Conservation (phyloP, 164 flowering plant species). For the Chloranthus sessilifolius region DNA sequence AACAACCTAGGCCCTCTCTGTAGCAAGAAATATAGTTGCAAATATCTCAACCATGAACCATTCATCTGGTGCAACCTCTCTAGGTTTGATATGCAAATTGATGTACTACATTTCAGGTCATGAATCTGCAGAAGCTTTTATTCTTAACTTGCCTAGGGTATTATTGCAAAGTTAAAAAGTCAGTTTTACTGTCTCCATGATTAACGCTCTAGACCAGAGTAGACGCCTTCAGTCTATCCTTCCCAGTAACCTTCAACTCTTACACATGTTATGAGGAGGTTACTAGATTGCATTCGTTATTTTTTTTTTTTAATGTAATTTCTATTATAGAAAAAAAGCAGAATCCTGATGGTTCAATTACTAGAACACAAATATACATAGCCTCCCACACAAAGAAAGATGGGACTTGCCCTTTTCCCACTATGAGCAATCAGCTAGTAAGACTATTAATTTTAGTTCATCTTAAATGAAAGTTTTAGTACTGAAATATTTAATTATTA, state of each 20-base stretch:
- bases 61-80: slow-evolving; percentile 33
- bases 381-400: too few species aligned
- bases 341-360: too few species aligned
- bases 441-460: too few species aligned
- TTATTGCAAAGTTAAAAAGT: slow-evolving; percentile 59
- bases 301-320: slow-evolving; percentile 59
- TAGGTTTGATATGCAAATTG: slow-evolving; percentile 63
- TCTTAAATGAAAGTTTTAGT: too few species aligned
- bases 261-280: slow-evolving; percentile 50
- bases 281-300: slow-evolving; percentile 56
- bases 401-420: too few species aligned
- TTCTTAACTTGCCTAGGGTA: slow-evolving; percentile 64
- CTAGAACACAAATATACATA: too few species aligned
- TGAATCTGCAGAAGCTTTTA: slow-evolving; percentile 47
- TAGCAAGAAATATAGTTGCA: slow-evolving; percentile 45
- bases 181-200: slow-evolving; percentile 56
- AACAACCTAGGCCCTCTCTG: slow-evolving; percentile 52
- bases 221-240: slow-evolving; percentile 50
- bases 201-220: slow-evolving; percentile 57
- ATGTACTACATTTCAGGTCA: slow-evolving; percentile 58
- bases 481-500: too few species aligned
- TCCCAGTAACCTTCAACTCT: slow-evolving; percentile 39
- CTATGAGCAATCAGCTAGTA: too few species aligned
- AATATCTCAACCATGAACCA: slow-evolving; percentile 41
- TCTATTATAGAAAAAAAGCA: too few species aligned